Conservation (phyloP, 306 rosid species). For the Alnus rubra region DNA sequence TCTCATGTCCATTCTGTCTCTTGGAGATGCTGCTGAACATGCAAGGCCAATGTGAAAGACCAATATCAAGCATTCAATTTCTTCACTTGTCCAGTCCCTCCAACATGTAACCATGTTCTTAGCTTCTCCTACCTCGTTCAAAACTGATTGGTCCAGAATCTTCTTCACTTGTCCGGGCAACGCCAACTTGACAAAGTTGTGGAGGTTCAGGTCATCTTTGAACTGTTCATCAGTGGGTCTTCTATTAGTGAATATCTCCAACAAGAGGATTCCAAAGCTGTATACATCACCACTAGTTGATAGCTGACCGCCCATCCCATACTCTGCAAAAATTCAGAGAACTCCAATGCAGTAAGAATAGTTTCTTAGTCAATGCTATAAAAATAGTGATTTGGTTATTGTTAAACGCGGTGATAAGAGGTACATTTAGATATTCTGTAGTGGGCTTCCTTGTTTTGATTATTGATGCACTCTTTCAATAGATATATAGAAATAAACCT, state of each 20-base stretch:
- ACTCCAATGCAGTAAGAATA: background rate
- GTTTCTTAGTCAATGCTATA: background rate
- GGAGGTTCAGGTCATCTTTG: background rate
- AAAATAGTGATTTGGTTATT: background rate
- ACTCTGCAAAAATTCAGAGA: background rate
- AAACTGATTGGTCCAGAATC: background rate
- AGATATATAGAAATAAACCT: too few species aligned
- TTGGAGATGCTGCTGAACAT: background rate
- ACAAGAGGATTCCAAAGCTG: conserved; percentile 18
- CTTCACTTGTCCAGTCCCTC: background rate
- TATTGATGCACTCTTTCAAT: too few species aligned
- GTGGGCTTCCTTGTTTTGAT: too few species aligned
- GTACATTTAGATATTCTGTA: too few species aligned
- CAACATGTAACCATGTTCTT: background rate
- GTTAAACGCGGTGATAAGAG: too few species aligned
- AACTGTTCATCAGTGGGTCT: conserved; percentile 5
- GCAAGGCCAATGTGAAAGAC: conserved; percentile 17
- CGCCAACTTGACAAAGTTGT: background rate
- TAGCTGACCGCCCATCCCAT: conserved; percentile 10
- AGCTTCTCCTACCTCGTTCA: background rate
- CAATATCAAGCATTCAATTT: background rate
- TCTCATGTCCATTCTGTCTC: conserved; percentile 7
- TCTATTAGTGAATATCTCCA: conserved; percentile 18
- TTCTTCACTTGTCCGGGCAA: background rate
- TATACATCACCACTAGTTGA: conserved; percentile 10